phyloP scores from a whole-genome alignment of 1,139 yeast genomes.

The Magnusiomyces magnusii region DNA sequence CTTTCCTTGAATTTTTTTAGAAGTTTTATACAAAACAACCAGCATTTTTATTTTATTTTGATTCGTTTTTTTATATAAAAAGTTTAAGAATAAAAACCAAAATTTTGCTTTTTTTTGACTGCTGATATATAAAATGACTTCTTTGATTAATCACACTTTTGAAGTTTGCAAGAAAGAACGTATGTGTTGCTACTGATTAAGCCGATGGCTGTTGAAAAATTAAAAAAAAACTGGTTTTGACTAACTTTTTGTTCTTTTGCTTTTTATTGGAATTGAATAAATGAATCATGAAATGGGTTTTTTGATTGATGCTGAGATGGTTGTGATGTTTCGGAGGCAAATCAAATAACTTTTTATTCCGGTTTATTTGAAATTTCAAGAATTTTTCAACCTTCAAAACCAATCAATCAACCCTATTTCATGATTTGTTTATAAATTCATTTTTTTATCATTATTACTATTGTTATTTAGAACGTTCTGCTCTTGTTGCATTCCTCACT shows the following conservation, averaged over 20 bases:
- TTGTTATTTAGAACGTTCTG: slow-evolving; percentile 51
- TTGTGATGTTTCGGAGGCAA: background rate
- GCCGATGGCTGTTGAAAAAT: background rate
- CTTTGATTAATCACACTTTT: slow-evolving; percentile 61
- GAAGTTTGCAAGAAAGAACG: slow-evolving; percentile 59
- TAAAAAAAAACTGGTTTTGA: background rate
- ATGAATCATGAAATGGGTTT: no score
- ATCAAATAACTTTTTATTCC: background rate
- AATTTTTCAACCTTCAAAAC: no score
- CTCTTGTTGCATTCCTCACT: slow-evolving; percentile 85
- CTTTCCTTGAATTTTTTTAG: no score
- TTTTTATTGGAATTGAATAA: no score
- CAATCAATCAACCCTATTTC: no score
- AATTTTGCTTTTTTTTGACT: no score
- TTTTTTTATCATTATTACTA: background rate
- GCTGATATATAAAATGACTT: slow-evolving; percentile 56
- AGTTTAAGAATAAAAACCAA: no score
- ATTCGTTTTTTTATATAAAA: no score
- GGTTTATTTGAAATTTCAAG: background rate
- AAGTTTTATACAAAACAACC: no score
- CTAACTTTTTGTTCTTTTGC: no score
- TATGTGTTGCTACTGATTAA: slow-evolving; percentile 14
- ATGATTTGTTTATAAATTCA: background rate
- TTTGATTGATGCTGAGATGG: background rate
- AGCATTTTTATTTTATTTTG: no score